Evolutionary conservation across 1,284 basidiomycete species (phyloP).

Genomic region (Apiotrichum veenhuisii): DNA sequence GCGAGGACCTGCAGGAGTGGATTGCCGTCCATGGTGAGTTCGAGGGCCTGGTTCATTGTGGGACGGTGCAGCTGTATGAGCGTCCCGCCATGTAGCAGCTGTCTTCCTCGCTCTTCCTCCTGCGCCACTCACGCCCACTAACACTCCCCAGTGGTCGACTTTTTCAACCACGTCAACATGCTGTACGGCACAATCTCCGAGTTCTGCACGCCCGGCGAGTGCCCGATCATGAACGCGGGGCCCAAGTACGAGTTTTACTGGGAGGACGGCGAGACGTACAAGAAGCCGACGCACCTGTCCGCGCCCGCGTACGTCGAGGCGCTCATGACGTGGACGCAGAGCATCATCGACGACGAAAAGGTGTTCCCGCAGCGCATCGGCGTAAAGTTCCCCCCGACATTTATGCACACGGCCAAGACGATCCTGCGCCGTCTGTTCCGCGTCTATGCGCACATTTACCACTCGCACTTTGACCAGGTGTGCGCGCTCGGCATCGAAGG

Average conservation of each 20-base stretch:
- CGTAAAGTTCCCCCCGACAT: conserved; percentile 86
- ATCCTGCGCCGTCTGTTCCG: conserved; percentile 91
- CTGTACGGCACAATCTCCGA: conserved; percentile 93
- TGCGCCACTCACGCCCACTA: not conserved
- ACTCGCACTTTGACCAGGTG: conserved; percentile 98
- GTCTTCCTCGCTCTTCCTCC: not conserved
- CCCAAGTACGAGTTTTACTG: conserved; percentile 98
- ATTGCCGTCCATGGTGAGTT: conserved; percentile 86
- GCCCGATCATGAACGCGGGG: conserved; percentile 98
- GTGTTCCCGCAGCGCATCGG: conserved; percentile 95
- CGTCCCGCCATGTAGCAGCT: too few species aligned
- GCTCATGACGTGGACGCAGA: conserved; percentile 98
- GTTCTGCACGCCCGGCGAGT: conserved; percentile 94
- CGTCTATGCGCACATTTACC: conserved; percentile 98
- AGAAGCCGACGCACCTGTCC: conserved; percentile 86
- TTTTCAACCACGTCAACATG: conserved; percentile 96
- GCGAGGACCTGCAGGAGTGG: conserved; percentile 94
- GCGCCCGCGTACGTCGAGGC: conserved; percentile 97
- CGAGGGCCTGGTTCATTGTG: too few species aligned
- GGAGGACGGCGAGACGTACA: conserved; percentile 91
- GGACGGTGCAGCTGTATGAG: too few species aligned
- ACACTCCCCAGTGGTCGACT: conserved; percentile 69
- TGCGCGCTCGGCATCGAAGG: conserved; percentile 98
- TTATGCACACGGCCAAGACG: conserved; percentile 84
- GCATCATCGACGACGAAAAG: conserved; percentile 83